phyloP scores from a whole-genome alignment of 306 rosid genomes.

The Cyamopsis tetragonoloba region DNA sequence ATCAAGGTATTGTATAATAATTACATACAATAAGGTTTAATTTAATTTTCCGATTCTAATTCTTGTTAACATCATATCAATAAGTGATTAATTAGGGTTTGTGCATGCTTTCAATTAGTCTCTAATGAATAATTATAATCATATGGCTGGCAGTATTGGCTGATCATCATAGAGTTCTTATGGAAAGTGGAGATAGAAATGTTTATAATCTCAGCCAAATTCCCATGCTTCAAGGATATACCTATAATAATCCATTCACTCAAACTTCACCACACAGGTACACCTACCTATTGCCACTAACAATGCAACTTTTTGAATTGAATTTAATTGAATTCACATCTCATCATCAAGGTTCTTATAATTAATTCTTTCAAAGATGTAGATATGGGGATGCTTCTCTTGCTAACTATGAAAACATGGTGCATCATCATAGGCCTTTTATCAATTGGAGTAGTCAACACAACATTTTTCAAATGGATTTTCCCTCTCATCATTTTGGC shows the following conservation, averaged over 20 bases:
- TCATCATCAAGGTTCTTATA: background rate
- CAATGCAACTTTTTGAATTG: too few species aligned
- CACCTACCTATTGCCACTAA: background rate
- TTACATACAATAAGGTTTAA: slow-evolving; percentile 12
- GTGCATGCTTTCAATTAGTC: background rate
- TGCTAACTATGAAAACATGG: slow-evolving; percentile 41
- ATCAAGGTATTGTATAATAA: too few species aligned
- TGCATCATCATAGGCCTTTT: slow-evolving; percentile 29
- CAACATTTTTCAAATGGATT: slow-evolving; percentile 23
- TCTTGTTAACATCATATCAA: too few species aligned
- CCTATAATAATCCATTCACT: slow-evolving; percentile 43
- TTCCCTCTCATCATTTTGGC: slow-evolving; percentile 29
- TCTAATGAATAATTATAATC: background rate
- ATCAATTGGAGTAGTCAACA: slow-evolving; percentile 21
- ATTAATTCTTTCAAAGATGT: slow-evolving; percentile 33
- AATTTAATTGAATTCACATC: too few species aligned
- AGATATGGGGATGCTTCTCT: slow-evolving; percentile 41
- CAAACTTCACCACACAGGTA: slow-evolving; percentile 52
- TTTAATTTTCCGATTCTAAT: background rate
- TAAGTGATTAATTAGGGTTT: slow-evolving; percentile 36
- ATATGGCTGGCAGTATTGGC: slow-evolving; percentile 38
- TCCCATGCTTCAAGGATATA: slow-evolving; percentile 87
- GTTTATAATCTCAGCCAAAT: slow-evolving; percentile 76
- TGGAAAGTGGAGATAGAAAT: slow-evolving; percentile 70
- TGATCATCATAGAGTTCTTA: slow-evolving; percentile 58